Percentiles rank a stretch among this genome's conserved stretches.
These are phyloP conservation scores for Bidens hawaiensis DNA, from an alignment of 140 eudicot species.

Conservation along the genomic window DNA sequence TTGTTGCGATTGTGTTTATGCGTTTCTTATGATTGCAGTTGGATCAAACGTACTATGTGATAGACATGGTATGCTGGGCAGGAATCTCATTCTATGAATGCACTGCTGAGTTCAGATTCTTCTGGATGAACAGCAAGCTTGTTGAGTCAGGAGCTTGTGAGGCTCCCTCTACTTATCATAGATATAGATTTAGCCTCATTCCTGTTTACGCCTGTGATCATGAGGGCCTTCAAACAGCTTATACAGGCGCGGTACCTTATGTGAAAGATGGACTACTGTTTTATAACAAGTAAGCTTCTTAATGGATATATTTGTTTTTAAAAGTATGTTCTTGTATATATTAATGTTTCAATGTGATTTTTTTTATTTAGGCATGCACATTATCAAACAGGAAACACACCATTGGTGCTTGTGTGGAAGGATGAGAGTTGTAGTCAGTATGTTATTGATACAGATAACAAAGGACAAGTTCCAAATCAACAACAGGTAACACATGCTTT, in stretches of 20 bases:
- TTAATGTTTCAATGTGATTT: slow-evolving; percentile 11
- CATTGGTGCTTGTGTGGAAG: slow-evolving; percentile 85
- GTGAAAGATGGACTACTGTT: slow-evolving; percentile 84
- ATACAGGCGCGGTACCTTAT: slow-evolving; percentile 67
- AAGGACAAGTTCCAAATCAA: slow-evolving; percentile 70
- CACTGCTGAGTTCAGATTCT: slow-evolving; percentile 91
- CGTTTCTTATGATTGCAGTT: slow-evolving; percentile 34
- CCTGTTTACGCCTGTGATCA: slow-evolving; percentile 75
- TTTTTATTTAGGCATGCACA: slow-evolving; percentile 67
- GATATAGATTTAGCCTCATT: slow-evolving; percentile 65
- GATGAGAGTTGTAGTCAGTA: slow-evolving; percentile 86
- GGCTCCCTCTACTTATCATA: slow-evolving; percentile 73
- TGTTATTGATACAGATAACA: slow-evolving; percentile 87
- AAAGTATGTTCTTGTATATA: background rate
- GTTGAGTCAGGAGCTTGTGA: slow-evolving; percentile 80
- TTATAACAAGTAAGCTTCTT: slow-evolving; percentile 75
- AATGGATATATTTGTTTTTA: background rate
- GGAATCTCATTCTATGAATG: slow-evolving; percentile 90
- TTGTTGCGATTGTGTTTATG: background rate
- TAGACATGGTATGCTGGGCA: slow-evolving; percentile 94
- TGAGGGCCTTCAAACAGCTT: slow-evolving; percentile 80
- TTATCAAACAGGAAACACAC: slow-evolving; percentile 89
- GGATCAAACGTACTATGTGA: slow-evolving; percentile 86
- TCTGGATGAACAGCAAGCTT: slow-evolving; percentile 93
- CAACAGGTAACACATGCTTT: slow-evolving; percentile 76